Conservation (phyloP, 169 alveolate genomes). For the Toxoplasma gondii region DNA sequence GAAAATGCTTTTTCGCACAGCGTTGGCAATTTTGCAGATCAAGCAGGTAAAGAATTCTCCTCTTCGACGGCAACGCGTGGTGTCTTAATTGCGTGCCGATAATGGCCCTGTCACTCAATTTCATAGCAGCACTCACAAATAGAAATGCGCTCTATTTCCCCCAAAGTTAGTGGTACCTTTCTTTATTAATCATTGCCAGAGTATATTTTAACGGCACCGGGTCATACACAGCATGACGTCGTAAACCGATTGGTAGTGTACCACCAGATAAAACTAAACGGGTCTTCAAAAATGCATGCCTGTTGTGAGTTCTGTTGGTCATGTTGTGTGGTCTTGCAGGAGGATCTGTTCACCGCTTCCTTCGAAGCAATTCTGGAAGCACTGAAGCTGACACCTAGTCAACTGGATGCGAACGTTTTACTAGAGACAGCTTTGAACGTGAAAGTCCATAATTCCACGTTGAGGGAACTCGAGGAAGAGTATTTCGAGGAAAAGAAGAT, state of each 20-base stretch:
- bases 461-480: slow-evolving; percentile 59
- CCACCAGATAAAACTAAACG: too few relatives aligned
- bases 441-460: slow-evolving; percentile 65
- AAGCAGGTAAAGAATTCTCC: slow-evolving; percentile 66
- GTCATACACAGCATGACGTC: too few relatives aligned
- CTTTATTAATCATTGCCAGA: too few relatives aligned
- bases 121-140: not conserved
- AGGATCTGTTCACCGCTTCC: slow-evolving; percentile 48
- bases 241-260: too few relatives aligned
- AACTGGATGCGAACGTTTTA: slow-evolving; percentile 65
- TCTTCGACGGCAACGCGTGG: slow-evolving; percentile 67
- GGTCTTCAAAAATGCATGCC: too few relatives aligned
- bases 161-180: not conserved
- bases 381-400: slow-evolving; percentile 64
- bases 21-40: slow-evolving; percentile 86
- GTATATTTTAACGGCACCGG: too few relatives aligned
- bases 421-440: slow-evolving; percentile 73
- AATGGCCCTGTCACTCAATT: slow-evolving; percentile 50
- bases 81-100: slow-evolving; percentile 68
- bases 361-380: slow-evolving; percentile 65
- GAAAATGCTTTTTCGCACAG: slow-evolving; percentile 86
- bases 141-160: not conserved
- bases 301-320: too few relatives aligned
- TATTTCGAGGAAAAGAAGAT: not conserved
- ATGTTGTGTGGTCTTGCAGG: slow-evolving; percentile 21